Evolutionary conservation across 306 rosid genomes (phyloP).

Genomic region (Myrica gale): DNA sequence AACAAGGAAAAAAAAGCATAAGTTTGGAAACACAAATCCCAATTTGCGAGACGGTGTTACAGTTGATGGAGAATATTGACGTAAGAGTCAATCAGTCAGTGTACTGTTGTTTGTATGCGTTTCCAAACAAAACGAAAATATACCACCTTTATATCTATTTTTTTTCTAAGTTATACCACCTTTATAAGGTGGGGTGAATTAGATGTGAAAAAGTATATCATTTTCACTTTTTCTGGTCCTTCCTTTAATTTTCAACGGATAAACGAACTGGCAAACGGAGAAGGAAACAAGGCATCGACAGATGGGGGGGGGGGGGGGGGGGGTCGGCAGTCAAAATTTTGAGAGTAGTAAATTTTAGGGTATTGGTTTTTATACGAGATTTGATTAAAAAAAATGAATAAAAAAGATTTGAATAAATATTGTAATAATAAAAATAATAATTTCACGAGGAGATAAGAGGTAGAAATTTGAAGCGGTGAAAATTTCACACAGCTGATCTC

Average conservation of each 20-base stretch:
- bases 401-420: too few species aligned
- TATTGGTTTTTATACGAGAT: too few species aligned
- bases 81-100: background rate
- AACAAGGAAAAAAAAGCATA: too few species aligned
- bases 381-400: too few species aligned
- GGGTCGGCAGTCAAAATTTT: too few species aligned
- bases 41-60: constrained; percentile 14
- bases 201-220: constrained; percentile 18
- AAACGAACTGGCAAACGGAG: constrained; percentile 13
- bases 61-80: constrained; percentile 2
- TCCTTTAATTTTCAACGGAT: background rate
- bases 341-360: too few species aligned
- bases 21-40: background rate
- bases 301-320: too few species aligned
- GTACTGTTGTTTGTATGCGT: constrained; percentile 24
- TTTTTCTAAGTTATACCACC: too few species aligned
- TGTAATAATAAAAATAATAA: too few species aligned
- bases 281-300: background rate
- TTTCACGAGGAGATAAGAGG: too few species aligned
- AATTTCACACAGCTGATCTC: too few species aligned
- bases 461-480: too few species aligned
- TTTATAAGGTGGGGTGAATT: constrained; percentile 16
- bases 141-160: constrained; percentile 36
- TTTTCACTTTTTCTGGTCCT: background rate
- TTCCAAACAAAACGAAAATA: constrained; percentile 19